These are phyloP conservation scores for Favolaschia claudopus DNA, from an alignment of 768 basidiomycete species.

Conservation along the genomic window DNA sequence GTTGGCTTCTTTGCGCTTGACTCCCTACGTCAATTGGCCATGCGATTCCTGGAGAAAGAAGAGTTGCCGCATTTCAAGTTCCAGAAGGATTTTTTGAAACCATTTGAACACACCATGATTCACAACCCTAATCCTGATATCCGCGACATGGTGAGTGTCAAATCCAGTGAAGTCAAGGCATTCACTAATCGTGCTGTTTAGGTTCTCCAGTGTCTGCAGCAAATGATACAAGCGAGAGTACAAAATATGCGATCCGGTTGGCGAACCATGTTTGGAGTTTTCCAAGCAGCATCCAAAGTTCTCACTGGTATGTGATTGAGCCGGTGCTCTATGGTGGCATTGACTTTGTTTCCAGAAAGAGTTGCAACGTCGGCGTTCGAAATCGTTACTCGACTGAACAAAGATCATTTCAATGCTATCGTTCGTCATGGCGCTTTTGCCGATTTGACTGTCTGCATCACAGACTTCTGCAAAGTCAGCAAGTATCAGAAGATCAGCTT, in stretches of 20 bases:
- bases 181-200: constrained; percentile 37
- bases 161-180: neutral
- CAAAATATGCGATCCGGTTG: constrained; percentile 97
- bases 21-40: constrained; percentile 93
- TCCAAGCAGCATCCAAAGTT: constrained; percentile 94
- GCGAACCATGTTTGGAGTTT: constrained; percentile 99
- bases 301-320: constrained; percentile 67
- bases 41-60: constrained; percentile 99
- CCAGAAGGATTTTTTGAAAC: constrained; percentile 98
- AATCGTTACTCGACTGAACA: constrained; percentile 90
- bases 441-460: constrained; percentile 95
- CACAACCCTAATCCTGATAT: constrained; percentile 96
- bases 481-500: constrained; percentile 99
- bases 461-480: constrained; percentile 99
- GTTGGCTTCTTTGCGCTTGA: constrained; percentile 98
- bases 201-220: constrained; percentile 97
- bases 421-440: constrained; percentile 95
- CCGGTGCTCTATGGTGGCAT: neutral
- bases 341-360: constrained; percentile 63
- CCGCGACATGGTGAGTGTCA: constrained; percentile 82
- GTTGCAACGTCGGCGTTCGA: constrained; percentile 95
- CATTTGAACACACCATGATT: constrained; percentile 97
- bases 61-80: constrained; percentile 98
- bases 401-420: constrained; percentile 89
- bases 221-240: constrained; percentile 96